Evolutionary conservation across 805 yeast species (phyloP), one percentile per base, ranked within the genome.

Genomic region (Nakazawaea wyomingensis): DNA sequence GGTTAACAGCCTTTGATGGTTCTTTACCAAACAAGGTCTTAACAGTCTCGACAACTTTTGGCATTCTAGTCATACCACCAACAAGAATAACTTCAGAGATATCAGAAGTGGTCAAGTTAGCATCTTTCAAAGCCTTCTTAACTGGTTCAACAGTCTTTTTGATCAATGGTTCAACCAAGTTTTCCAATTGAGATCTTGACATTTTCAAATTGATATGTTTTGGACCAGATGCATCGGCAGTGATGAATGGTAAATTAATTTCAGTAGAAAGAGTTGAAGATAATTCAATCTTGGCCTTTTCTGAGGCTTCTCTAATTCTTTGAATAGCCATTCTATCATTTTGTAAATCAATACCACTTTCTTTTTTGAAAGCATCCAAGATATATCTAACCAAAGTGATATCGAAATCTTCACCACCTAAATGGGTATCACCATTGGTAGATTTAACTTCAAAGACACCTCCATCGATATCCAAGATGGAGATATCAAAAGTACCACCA

Each of bases 401-500:
- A 69, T 85, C 95, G 65, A 85, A 85, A 69, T 85, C 95, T 72
- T 85, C 95, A 74, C 95, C 95, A 72, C 95, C 95, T 62, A 85
- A 72, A 71, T 85, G 95, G 54, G 95, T 85, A 71, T 85, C 93
- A 81, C 95, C 97, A 71, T 90, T 90, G 62, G 97, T 89, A 50
- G 96, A 87, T 74, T 89, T 89, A 66, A 89, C 97, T 77, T 89
- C 97, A 60, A 89, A 89, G 54, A 89, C 97, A 77, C 97, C 97
- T 64, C 89, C 88, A 72, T 90, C 96, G 59, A 89, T 90, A 76
- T 90, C 97, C 63, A 89, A 78, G 65, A 89, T 86, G 57, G 97
- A 89, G 69, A 89, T 84, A 84, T 89, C 97, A 66, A 89, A 89
- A 60, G 97, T 89, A 81, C 97, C 97, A 69, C 97, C 97, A 81